These are phyloP conservation scores for Phaeoacremonium minimum DNA, from an alignment of 2,329 filamentous ascomycete genomes.

Conservation along the genomic window DNA sequence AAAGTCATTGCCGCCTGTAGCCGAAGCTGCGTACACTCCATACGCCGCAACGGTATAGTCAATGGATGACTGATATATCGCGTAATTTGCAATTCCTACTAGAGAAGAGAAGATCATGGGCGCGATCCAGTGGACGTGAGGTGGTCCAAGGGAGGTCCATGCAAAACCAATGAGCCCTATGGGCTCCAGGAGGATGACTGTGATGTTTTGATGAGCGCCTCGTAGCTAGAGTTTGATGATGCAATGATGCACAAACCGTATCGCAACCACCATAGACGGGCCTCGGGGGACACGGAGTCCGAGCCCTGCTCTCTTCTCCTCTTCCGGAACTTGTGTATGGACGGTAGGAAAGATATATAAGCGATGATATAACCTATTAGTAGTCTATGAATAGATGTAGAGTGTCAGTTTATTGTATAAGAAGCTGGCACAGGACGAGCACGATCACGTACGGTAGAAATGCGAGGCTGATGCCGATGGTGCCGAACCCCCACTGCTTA, in stretches of 20 bases:
- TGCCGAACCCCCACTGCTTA: constrained; percentile 52
- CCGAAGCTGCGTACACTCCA: constrained; percentile 58
- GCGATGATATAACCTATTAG: constrained; percentile 58
- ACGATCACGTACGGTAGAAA: no score
- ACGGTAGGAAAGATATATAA: constrained; percentile 51
- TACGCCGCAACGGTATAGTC: constrained; percentile 67
- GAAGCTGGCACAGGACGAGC: no score
- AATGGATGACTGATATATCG: constrained; percentile 63
- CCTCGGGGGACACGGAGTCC: constrained; percentile 39
- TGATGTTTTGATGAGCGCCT: no score
- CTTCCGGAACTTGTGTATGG: constrained; percentile 31
- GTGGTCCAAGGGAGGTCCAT: constrained; percentile 50
- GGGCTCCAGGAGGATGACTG: constrained; percentile 52
- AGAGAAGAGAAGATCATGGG: constrained; percentile 56
- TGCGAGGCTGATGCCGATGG: constrained; percentile 14
- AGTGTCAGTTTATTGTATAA: no score
- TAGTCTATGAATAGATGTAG: no score
- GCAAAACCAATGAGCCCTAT: constrained; percentile 61
- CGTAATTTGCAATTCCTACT: constrained; percentile 60
- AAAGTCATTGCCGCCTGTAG: constrained; percentile 60
- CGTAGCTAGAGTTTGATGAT: no score
- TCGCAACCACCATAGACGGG: constrained; percentile 55
- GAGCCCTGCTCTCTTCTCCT: constrained; percentile 37
- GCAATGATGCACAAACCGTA: no score
- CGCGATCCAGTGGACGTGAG: constrained; percentile 55